Evolutionary conservation across 441 rosid species (phyloP).

Genomic region (Populus tomentosa): DNA sequence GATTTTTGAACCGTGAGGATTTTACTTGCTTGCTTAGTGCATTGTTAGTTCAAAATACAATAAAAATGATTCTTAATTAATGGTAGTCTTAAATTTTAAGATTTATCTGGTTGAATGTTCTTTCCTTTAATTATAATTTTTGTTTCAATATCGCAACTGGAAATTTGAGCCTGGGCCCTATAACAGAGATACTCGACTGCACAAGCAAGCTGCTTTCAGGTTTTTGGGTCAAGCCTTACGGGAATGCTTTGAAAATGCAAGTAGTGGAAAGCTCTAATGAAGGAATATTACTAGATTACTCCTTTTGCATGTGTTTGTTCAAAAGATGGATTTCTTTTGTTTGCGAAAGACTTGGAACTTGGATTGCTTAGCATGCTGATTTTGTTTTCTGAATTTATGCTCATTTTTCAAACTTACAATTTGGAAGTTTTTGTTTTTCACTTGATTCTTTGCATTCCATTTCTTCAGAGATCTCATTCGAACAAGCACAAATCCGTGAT

Average conservation of each 20-base stretch:
- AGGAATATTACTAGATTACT: no score
- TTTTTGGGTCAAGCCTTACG: constrained; percentile 40
- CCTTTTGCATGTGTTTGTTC: no score
- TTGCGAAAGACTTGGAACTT: no score
- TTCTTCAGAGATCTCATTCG: no score
- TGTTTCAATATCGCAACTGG: constrained; percentile 35
- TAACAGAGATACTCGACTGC: constrained; percentile 44
- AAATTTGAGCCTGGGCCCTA: constrained; percentile 48
- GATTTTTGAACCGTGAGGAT: background rate
- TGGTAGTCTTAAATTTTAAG: background rate
- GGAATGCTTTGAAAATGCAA: constrained; percentile 76
- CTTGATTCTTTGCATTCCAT: no score
- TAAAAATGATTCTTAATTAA: background rate
- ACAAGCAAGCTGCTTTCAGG: constrained; percentile 56
- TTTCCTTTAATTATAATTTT: background rate
- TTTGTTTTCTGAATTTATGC: no score
- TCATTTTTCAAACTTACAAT: no score
- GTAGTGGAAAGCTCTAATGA: no score
- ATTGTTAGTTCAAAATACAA: background rate
- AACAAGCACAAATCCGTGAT: no score
- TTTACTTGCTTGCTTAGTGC: background rate
- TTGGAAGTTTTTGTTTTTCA: no score
- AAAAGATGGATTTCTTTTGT: no score
- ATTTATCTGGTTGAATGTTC: background rate
- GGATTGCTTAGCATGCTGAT: no score